Conservation (phyloP, 169 alveolate genomes). For the Cryptosporidium canis region DNA sequence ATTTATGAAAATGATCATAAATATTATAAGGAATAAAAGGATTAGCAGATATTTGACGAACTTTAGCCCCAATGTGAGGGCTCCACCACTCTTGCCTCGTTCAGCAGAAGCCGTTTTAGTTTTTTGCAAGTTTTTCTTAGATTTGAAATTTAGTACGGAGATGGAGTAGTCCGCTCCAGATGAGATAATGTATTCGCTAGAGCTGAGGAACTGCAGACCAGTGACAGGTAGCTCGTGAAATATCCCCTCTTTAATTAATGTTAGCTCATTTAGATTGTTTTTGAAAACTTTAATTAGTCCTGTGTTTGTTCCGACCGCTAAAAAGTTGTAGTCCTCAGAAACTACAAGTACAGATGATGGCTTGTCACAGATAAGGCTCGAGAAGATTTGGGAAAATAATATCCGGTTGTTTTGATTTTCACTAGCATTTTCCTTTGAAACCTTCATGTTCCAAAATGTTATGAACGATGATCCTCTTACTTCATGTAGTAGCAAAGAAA, state of each 20-base stretch:
- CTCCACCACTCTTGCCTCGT: not conserved
- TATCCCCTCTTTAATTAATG: conserved; percentile 2
- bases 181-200: conserved; percentile 47
- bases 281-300: conserved; percentile 19
- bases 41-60: not conserved
- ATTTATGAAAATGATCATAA: not conserved
- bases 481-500: conserved; percentile 50
- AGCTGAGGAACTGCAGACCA: conserved; percentile 26
- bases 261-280: conserved; percentile 28
- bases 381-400: conserved; percentile 11
- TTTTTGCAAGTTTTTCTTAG: not conserved
- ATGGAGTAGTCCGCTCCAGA: conserved; percentile 68
- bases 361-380: conserved; percentile 44
- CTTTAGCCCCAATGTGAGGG: not conserved
- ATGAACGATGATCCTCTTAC: conserved; percentile 50
- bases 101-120: not conserved
- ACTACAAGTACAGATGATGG: conserved; percentile 40
- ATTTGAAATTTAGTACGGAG: not conserved
- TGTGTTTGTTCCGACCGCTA: conserved; percentile 62
- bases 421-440: not conserved
- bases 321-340: not conserved
- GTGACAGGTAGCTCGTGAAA: conserved; percentile 69
- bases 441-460: conserved; percentile 62
- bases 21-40: not conserved
- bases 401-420: not conserved